Evolutionary conservation across 202 grass and related monocot species (phyloP), one percentile per base, ranked within the genome.

Genomic region (Miscanthus sacchariflorus): DNA sequence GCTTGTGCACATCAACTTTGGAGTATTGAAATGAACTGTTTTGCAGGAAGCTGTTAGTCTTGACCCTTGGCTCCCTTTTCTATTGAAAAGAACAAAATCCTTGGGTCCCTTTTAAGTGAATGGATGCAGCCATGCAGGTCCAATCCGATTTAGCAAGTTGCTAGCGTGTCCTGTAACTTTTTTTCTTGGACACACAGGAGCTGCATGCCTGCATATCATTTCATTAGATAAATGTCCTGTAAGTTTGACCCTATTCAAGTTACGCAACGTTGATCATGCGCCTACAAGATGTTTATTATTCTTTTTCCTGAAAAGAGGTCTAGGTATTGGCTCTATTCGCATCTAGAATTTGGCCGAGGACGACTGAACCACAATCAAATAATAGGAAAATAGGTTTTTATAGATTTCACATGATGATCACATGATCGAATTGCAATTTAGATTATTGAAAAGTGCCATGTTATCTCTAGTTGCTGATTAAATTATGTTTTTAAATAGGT

Each of bases 21-120:
- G 40, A 65, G 42, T 13, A 68, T 68, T 79, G n/a, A 14, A 48
- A 44, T 68, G 63, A 46, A 49, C 10, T 54, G 10, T 19, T n/a
- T 82, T 82, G 4, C 14, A 71, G 67, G 5, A 70, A 54, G 45
- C 21, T n/a, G 5, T 50, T 70, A 50, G 30, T 50, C 64, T 81
- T 80, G 38, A 28, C 9, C 79, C 18, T n/a, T 48, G 9, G 40
- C 17, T 14, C 18, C 63, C 43, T 69, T 72, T 72, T 65, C 23
- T 65, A 13, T 65, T 27, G 21, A n/a, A 43, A 72, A 42, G 10
- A 23, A 70, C 39, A 65, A 65, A 65, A 65, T 65, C 4, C 69
- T 70, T 68, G 9, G 63, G 9, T 35, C 2, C 63, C 23, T 19
- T 19, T 4, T 43, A 7, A 33, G 9, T 81, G 25, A 69, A 70